Percentiles rank a stretch among this genome's conserved stretches.
Evolutionary conservation across 169 alveolate genomes (phyloP).

Genomic region (Babesia bigemina): DNA sequence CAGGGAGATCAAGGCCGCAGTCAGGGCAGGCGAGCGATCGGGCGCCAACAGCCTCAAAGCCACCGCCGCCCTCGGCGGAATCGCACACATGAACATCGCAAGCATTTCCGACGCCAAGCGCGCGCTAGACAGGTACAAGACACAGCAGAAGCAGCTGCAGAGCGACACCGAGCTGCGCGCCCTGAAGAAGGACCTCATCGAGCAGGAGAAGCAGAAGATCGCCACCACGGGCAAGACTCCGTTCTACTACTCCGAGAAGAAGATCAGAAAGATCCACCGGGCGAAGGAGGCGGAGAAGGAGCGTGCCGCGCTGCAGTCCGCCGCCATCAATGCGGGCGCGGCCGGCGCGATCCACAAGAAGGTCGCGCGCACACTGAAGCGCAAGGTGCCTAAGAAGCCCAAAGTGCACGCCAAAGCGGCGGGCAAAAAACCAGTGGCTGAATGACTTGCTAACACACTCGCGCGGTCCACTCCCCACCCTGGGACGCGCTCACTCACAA

Average conservation of each 20-base stretch:
- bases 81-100: slow-evolving; percentile 49
- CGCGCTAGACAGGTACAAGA: slow-evolving; percentile 53
- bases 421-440: background rate
- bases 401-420: slow-evolving; percentile 9
- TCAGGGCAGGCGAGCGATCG: slow-evolving; percentile 27
- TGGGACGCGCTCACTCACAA: background rate
- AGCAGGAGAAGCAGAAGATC: slow-evolving; percentile 57
- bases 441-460: background rate
- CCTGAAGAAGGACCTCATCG: slow-evolving; percentile 47
- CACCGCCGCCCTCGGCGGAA: slow-evolving; percentile 31
- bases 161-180: slow-evolving; percentile 35
- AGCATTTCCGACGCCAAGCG: slow-evolving; percentile 66
- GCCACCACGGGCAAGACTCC: slow-evolving; percentile 58
- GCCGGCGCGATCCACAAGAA: slow-evolving; percentile 61
- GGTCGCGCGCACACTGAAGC: slow-evolving; percentile 24
- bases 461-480: background rate
- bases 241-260: slow-evolving; percentile 62
- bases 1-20: slow-evolving; percentile 41
- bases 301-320: slow-evolving; percentile 43
- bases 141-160: slow-evolving; percentile 55
- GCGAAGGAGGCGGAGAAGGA: slow-evolving; percentile 32
- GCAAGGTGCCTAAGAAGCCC: slow-evolving; percentile 39
- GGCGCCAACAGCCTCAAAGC: slow-evolving; percentile 48
- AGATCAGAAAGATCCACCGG: slow-evolving; percentile 54
- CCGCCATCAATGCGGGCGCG: slow-evolving; percentile 46